A percentile compares a stretch with the other conserved stretches of the same genome.
Evolutionary conservation across 768 basidiomycete species (phyloP).

Genomic region (Suillus paluster): DNA sequence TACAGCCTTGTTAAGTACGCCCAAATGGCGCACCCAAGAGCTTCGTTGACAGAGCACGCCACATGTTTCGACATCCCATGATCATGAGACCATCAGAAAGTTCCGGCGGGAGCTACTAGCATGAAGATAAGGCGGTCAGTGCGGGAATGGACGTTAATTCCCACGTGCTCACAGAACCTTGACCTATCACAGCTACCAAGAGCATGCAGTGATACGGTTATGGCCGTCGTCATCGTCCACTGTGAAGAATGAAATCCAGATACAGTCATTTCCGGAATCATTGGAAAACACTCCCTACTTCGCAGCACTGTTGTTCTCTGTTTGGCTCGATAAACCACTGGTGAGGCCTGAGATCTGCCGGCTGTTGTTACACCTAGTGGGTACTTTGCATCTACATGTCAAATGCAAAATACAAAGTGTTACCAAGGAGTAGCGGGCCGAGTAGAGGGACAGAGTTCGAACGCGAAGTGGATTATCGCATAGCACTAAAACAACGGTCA

Average conservation of each 20-base stretch:
- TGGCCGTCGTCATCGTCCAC: background rate
- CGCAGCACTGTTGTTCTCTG: conserved; percentile 4
- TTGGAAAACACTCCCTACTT: no score
- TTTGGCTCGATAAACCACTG: conserved; percentile 7
- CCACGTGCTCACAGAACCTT: background rate
- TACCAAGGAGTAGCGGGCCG: conserved; percentile 10
- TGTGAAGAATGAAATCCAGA: background rate
- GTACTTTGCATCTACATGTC: background rate
- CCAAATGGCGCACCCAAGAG: conserved; percentile 6
- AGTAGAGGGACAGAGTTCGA: background rate
- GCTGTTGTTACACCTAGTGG: background rate
- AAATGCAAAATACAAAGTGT: conserved; percentile 28
- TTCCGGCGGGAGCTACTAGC: conserved; percentile 2
- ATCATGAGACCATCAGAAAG: conserved; percentile 15
- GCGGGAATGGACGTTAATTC: background rate
- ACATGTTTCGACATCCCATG: conserved; percentile 26
- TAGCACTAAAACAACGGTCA: background rate
- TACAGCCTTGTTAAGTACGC: conserved; percentile 9
- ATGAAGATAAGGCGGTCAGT: conserved; percentile 4
- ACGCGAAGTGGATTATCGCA: background rate
- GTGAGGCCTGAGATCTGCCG: background rate
- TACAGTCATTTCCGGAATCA: no score
- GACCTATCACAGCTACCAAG: no score
- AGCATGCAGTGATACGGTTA: background rate
- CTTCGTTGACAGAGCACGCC: conserved; percentile 10